Conservation (phyloP, 75 land plant genomes). For the Chamaecyparis obtusa region DNA sequence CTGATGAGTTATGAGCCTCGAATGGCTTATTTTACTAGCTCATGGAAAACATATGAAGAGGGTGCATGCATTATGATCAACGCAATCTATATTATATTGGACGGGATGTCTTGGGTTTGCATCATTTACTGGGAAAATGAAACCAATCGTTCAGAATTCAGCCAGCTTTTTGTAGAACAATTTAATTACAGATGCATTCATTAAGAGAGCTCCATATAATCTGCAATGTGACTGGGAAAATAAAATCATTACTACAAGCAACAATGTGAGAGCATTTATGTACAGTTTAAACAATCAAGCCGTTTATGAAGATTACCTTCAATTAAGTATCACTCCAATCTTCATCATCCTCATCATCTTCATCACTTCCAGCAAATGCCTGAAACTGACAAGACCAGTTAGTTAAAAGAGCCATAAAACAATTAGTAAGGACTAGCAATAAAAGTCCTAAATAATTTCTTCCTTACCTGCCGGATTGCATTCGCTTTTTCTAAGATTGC, state of each 20-base stretch:
- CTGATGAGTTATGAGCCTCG: not conserved
- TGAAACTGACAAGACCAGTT: constrained; percentile 15
- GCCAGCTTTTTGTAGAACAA: constrained; percentile 3
- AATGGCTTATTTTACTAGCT: not conserved
- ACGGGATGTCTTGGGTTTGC: not conserved
- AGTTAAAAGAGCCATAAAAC: not conserved
- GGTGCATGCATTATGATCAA: not conserved
- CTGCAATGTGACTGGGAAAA: not conserved
- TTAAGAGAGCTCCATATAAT: constrained; percentile 4
- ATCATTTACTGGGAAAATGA: not conserved
- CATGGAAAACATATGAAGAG: not conserved
- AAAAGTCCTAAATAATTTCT: not conserved
- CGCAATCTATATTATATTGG: not conserved
- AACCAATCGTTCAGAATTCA: not conserved
- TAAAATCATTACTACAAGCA: not conserved
- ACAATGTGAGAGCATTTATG: not conserved
- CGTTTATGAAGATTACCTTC: constrained; percentile 1
- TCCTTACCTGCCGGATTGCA: constrained; percentile 89
- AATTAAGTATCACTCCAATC: constrained; percentile 53
- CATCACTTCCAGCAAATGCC: constrained; percentile 60
- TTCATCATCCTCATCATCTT: constrained; percentile 51
- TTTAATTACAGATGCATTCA: constrained; percentile 11
- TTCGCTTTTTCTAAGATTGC: constrained; percentile 94
- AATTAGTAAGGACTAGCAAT: not conserved
- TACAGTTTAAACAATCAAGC: not conserved